Base-by-base conservation (phyloP, 108 stramenopile species). In the Mayamaea pseudoterrestris region DNA sequence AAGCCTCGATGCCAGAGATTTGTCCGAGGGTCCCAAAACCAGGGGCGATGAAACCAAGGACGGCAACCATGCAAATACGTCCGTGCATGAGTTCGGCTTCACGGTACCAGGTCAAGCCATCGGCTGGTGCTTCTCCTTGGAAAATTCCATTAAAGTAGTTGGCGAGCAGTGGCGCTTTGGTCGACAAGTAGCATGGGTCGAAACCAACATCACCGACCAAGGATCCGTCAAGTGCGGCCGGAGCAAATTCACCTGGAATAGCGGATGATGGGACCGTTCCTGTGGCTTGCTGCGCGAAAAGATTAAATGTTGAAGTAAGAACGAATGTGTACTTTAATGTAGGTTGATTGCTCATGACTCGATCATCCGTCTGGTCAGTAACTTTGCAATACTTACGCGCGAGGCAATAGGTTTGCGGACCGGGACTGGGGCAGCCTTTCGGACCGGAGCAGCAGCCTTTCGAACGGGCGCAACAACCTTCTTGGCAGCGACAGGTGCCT, bases 41-140 rank as follows among this genome's bases (percentile, higher is more conserved):
- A 30, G 96, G 96, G 62, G 72, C 71, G 68, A 97, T 68, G 84
- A 91, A 97, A 30, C 96, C 96, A 49, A 95, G 68, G 45, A 92
- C 90, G 53, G 96, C 96, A 36, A 97, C 72, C 74, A 93, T 91
- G 48, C 93, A 93, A 35, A 95, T 92, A 71, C 96, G 94, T 65
- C 96, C 96, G 78, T 97, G 96, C 31, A 76, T 88, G 44, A 97
- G 58, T 76, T 97, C 95, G 47, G 95, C 93, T 67, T 97, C 95
- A 62, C 93, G 90, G 63, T 88, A 92, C 92, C 93, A 97, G 45
- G 66, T 47, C 17, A 91, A 53, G 53, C 76, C 71, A 18, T 56
- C 74, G 57, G 77, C 75, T 65, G 74, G 53, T 9, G 48, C 48
- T 41, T 55, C 45, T 34, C 57, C 32, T n/a, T 30, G 47, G 22